Evolutionary conservation across 306 rosid species (phyloP), one percentile per base, ranked within the genome.

Genomic region (Dryas octopetala): DNA sequence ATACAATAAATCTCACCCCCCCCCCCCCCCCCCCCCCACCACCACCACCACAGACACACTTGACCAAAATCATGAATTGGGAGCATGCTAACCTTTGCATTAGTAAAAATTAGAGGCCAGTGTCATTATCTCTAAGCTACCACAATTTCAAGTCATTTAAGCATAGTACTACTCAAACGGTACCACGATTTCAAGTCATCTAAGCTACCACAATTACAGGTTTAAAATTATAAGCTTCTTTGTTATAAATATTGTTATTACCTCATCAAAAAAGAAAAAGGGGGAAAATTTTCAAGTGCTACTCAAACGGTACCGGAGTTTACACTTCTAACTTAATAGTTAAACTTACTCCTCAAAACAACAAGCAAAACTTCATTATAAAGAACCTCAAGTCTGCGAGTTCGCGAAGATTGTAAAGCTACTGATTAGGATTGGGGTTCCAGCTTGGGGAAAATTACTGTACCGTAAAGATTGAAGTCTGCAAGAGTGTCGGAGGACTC

Each of bases 401-500:
- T 32, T 32, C 3, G 38, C 16, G 41, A 12, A 57, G 41, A 59
- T 23, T 59, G 10, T 10, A 59, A 38, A 61, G 8, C 45, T 10
- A 61, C 28, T 32, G 44, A 61, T 23, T 61, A 13, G 66, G 26
- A 26, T 45, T 61, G 6, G 17, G 66, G 66, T 61, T 28, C 32
- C 7, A 58, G 63, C 13, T 19, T 4, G 12, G 63, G 40, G 0
- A 58, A 6, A 41, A 41, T 3, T 53, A 45, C 13, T 43, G 66
- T 77, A 89, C 93, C 97, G 78, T 72, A 10, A 45, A 79, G 26
- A 83, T 81, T 74, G 86, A 94, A 94, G 59, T 53, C 83, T 8
- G 98, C 98, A 64, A 94, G 95, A 5, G 80, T 81, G 17, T 90
- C 88, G 13, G 89, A 73, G 73, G 91, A 83, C 63, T 91, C 96